A percentile compares a stretch with the other conserved stretches of the same genome.
Conservation (phyloP, 2,329 filamentous ascomycete genomes). For the Cladobotryum protrusum region DNA sequence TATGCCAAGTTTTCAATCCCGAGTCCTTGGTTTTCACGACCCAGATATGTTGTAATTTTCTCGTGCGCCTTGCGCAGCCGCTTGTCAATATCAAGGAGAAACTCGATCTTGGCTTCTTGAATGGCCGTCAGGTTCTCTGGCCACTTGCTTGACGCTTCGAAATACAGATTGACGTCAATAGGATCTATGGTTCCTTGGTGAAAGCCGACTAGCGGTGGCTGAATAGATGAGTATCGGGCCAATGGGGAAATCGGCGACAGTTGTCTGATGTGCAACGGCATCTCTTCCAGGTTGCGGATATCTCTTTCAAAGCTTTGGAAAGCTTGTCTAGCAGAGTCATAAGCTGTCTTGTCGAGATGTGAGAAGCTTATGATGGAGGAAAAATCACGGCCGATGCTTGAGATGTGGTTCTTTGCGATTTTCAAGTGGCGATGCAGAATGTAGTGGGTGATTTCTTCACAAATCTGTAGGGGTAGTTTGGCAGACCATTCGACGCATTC, state of each 20-base stretch:
- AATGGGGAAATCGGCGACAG: constrained; percentile 66
- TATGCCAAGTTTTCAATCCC: constrained; percentile 72
- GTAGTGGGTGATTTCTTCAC: constrained; percentile 73
- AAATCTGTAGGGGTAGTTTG: constrained; percentile 56
- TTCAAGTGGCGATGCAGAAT: constrained; percentile 65
- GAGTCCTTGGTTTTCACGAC: constrained; percentile 68
- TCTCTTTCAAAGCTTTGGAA: constrained; percentile 71
- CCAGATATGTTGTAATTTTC: constrained; percentile 61
- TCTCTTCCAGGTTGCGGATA: constrained; percentile 68
- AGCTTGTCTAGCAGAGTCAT: constrained; percentile 61
- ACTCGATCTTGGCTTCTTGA: constrained; percentile 88
- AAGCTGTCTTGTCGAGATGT: constrained; percentile 49
- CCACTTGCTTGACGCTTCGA: constrained; percentile 90
- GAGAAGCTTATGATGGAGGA: constrained; percentile 42
- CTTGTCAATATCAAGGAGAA: constrained; percentile 69
- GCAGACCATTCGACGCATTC: constrained; percentile 86
- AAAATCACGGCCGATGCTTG: constrained; percentile 45
- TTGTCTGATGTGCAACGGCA: constrained; percentile 82
- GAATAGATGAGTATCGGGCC: constrained; percentile 65
- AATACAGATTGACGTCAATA: constrained; percentile 78
- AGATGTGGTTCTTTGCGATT: constrained; percentile 47
- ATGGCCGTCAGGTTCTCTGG: constrained; percentile 87
- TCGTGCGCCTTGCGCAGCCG: constrained; percentile 58
- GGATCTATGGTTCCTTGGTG: constrained; percentile 44
- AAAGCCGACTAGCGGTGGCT: constrained; percentile 34